These are phyloP conservation scores for Teunomyces lycoperdinae DNA, from an alignment of 805 yeast genomes.

Conservation along the genomic window DNA sequence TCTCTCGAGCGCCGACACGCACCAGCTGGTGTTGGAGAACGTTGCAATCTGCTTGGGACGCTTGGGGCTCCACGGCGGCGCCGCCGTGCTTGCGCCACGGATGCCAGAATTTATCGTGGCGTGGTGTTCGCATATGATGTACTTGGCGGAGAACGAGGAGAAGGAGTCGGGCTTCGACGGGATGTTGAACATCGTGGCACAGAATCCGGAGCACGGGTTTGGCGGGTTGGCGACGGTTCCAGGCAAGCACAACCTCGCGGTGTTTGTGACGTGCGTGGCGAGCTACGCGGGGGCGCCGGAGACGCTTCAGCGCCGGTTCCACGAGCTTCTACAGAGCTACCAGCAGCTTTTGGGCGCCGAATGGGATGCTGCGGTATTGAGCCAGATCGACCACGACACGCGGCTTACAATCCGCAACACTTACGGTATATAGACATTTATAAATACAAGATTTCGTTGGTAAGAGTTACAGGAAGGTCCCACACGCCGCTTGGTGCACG, in stretches of 20 bases:
- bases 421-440: constrained; percentile 17
- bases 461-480: constrained; percentile 75
- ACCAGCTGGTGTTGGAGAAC: constrained; percentile 73
- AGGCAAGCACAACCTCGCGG: constrained; percentile 47
- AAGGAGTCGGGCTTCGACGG: constrained; percentile 87
- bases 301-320: constrained; percentile 42
- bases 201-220: constrained; percentile 63
- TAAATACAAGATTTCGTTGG: constrained; percentile 60
- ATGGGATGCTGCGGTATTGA: constrained; percentile 31
- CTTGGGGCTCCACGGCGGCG: constrained; percentile 65
- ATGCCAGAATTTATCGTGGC: constrained; percentile 53
- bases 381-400: constrained; percentile 30
- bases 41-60: constrained; percentile 89
- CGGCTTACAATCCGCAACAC: constrained; percentile 16
- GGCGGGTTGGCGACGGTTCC: constrained; percentile 43
- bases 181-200: constrained; percentile 63
- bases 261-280: constrained; percentile 59
- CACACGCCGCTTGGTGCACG: constrained; percentile 77
- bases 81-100: constrained; percentile 52
- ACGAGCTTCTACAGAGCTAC: constrained; percentile 45
- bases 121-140: constrained; percentile 72
- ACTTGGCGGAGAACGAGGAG: constrained; percentile 76
- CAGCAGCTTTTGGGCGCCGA: constrained; percentile 46
- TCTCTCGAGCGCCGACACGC: constrained; percentile 52
- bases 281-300: constrained; percentile 51